A percentile compares a stretch with the other conserved stretches of the same genome.
Evolutionary conservation across 768 basidiomycete genomes (phyloP).

Genomic region (Mycena latifolia): DNA sequence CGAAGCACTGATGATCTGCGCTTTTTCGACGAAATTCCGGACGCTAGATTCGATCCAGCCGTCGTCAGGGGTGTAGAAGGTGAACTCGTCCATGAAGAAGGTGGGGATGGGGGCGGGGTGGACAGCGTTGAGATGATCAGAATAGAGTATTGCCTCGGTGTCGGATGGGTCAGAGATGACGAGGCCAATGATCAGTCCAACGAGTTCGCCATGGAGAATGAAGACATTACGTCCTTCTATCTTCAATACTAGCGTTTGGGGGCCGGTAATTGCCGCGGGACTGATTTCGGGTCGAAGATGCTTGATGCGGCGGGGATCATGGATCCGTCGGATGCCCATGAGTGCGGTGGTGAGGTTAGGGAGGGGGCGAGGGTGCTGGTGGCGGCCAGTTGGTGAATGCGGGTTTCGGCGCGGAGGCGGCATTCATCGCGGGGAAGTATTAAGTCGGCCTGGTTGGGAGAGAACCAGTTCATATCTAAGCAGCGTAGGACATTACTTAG

Average conservation of each 20-base stretch:
- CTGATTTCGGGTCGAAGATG: conserved; percentile 35
- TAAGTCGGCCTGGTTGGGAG: not conserved
- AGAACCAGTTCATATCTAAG: not conserved
- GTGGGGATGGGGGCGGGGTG: conserved; percentile 34
- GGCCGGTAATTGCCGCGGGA: conserved; percentile 30
- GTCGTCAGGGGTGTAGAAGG: not conserved
- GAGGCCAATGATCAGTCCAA: conserved; percentile 36
- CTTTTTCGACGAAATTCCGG: not conserved
- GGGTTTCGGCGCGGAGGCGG: not conserved
- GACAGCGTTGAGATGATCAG: conserved; percentile 42
- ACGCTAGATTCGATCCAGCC: conserved; percentile 20
- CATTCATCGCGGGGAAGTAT: not conserved
- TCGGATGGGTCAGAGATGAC: conserved; percentile 17
- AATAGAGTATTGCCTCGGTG: conserved; percentile 19
- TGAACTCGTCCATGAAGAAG: conserved; percentile 30
- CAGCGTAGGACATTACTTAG: not conserved
- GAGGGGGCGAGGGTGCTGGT: not conserved
- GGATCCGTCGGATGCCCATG: conserved; percentile 43
- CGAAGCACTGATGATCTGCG: not conserved
- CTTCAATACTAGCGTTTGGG: conserved; percentile 26
- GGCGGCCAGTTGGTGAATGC: not conserved
- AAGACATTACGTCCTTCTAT: conserved; percentile 35
- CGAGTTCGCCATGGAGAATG: conserved; percentile 38
- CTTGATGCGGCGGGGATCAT: conserved; percentile 39
- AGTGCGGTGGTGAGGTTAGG: not conserved